Evolutionary conservation across 2,329 filamentous ascomycete genomes (phyloP).

Genomic region (Calonectria multiphialidica): DNA sequence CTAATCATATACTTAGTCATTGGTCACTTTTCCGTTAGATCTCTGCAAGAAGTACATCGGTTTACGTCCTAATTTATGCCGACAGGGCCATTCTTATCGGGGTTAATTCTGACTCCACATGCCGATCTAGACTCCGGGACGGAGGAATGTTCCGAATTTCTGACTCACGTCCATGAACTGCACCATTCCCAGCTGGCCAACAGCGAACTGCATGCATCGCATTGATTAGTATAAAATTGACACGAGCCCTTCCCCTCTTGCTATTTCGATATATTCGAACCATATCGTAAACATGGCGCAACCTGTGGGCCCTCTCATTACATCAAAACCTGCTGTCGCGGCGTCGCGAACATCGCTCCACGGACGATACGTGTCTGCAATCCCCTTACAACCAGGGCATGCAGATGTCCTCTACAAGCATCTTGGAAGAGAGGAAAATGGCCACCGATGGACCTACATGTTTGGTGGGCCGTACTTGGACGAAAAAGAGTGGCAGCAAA

Average conservation of each 20-base stretch:
- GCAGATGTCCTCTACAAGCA: conserved; percentile 46
- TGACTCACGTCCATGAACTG: neutral
- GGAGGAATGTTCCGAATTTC: conserved; percentile 2
- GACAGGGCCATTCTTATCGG: neutral
- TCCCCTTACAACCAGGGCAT: conserved; percentile 44
- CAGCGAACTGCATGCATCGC: neutral
- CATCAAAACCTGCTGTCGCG: conserved; percentile 23
- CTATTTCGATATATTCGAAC: no score
- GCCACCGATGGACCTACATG: conserved; percentile 51
- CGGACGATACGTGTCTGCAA: conserved; percentile 47
- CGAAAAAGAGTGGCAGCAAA: conserved; percentile 31
- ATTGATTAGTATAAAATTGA: neutral
- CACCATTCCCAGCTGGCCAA: neutral
- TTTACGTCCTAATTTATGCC: neutral
- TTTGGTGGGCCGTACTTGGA: conserved; percentile 39
- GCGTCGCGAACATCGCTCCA: conserved; percentile 39
- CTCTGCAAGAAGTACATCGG: neutral
- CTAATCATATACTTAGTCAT: neutral
- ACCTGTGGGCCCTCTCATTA: conserved; percentile 35
- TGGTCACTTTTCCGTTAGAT: no score
- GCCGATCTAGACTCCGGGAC: neutral
- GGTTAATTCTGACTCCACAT: neutral
- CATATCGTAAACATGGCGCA: conserved; percentile 13
- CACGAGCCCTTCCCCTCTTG: neutral
- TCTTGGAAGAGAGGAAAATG: conserved; percentile 48